phyloP scores from a whole-genome alignment of 2,329 filamentous ascomycete genomes.

The Aspergillus fructus region DNA sequence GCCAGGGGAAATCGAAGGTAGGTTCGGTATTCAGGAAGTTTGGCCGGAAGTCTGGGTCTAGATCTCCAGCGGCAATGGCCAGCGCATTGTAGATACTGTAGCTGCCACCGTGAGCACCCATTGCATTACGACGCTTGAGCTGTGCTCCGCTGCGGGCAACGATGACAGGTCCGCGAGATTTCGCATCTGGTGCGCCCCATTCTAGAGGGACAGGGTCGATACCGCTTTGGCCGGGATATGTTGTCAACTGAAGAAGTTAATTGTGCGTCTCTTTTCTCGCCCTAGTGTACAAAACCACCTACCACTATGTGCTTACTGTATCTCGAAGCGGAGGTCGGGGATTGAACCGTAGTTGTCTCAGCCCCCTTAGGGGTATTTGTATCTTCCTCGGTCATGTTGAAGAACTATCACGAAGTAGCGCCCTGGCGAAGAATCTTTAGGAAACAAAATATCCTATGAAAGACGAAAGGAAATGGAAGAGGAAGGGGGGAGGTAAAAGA shows the following conservation, averaged over 20 bases:
- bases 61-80: constrained; percentile 85
- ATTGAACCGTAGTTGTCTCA: constrained; percentile 20
- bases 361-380: constrained; percentile 9
- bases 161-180: constrained; percentile 79
- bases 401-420: background rate
- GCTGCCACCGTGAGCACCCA: constrained; percentile 78
- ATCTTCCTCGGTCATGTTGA: constrained; percentile 25
- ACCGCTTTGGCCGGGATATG: constrained; percentile 90
- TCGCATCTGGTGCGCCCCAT: constrained; percentile 79
- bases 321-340: constrained; percentile 22
- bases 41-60: constrained; percentile 76
- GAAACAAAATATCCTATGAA: background rate
- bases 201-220: constrained; percentile 86
- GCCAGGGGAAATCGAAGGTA: constrained; percentile 83
- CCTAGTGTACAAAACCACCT: constrained; percentile 9
- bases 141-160: constrained; percentile 55
- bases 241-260: constrained; percentile 55
- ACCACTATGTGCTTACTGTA: constrained; percentile 39
- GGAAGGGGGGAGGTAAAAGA: constrained; percentile 6
- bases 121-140: constrained; percentile 49
- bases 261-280: background rate
- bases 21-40: constrained; percentile 86
- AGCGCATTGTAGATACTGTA: constrained; percentile 96
- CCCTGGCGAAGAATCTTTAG: background rate
- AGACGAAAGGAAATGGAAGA: constrained; percentile 2